Evolutionary conservation across 148 eudicot genomes (phyloP), one percentile per base, ranked within the genome.

Genomic region (Rhododendron molle): DNA sequence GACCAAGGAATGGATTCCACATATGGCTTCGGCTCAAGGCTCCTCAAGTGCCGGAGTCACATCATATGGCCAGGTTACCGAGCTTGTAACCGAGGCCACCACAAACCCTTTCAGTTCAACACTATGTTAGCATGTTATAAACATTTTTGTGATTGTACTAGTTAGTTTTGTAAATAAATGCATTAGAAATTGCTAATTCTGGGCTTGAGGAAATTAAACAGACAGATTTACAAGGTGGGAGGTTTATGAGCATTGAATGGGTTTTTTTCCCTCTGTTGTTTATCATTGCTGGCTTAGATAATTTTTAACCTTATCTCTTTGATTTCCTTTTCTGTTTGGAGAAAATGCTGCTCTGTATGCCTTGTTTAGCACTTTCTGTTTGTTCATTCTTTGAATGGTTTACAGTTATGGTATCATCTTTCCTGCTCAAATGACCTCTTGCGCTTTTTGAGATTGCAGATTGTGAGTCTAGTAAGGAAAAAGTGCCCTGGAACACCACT

Each of bases 401-500:
- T 16, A 67, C 18, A 82, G 9, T 73, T 46, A 15, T 26, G 34
- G 73, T 46, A 46, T 44, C 32, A 14, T 9, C 78, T 21, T 2
- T 67, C 71, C 43, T 32, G 13, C 80, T 78, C 81, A 21, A 77
- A 38, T 54, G 40, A 54, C n/a, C 40, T 58, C 14, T 15, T 50
- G 54, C 23, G 12, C 50, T 83, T 81, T 15, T 67, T 86, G 49
- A 79, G 32, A 60, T 36, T 90, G 83, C 92, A 97, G 99, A 95
- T 97, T 82, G 95, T 95, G 86, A 91, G 89, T 69, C 85, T 77
- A 38, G 94, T 95, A 73, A 97, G 87, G 90, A 85, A 84, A 83
- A 91, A 85, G 85, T 97, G 99, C 85, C 98, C 99, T 44, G 90
- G 89, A 79, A 95, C 96, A 32, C 99, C 98, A 14, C 93, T 97